Conservation (phyloP, 2,329 filamentous ascomycete genomes). For the Curvularia lunata region DNA sequence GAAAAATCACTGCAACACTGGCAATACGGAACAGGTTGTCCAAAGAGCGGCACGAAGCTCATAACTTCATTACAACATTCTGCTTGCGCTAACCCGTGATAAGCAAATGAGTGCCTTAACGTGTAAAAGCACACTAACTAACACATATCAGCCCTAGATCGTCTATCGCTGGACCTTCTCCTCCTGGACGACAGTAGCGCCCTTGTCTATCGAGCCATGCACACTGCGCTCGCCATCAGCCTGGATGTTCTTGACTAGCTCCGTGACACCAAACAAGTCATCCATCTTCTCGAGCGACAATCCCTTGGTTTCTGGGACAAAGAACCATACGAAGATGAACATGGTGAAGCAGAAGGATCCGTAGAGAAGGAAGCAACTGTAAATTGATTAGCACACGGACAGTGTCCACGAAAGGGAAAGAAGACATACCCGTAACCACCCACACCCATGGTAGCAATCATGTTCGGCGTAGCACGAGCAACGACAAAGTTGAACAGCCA, state of each 20-base stretch:
- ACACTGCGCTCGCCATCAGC: conserved; percentile 39
- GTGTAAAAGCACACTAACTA: neutral
- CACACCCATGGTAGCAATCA: conserved; percentile 64
- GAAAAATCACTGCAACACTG: too few species aligned
- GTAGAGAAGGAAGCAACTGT: conserved; percentile 73
- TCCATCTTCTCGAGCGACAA: conserved; percentile 69
- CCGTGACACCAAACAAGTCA: conserved; percentile 67
- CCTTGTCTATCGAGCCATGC: conserved; percentile 32
- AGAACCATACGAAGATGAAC: conserved; percentile 70
- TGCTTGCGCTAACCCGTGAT: conserved; percentile 8
- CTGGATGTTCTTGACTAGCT: conserved; percentile 50
- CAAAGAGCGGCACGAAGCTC: conserved; percentile 26
- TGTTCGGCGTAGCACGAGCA: conserved; percentile 69
- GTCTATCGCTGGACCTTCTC: conserved; percentile 33
- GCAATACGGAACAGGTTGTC: too few species aligned
- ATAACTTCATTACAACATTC: conserved; percentile 21
- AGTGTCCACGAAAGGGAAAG: conserved; percentile 45
- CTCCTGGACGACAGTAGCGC: conserved; percentile 25
- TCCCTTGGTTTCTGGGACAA: conserved; percentile 76
- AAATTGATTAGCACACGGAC: conserved; percentile 42
- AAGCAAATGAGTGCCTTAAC: neutral
- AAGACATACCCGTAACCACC: conserved; percentile 56
- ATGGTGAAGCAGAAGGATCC: conserved; percentile 69
- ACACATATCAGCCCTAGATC: neutral
- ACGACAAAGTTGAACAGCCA: conserved; percentile 80